Conservation (phyloP, 192 early-diverging fungal species). For the Helicostylum pulchrum region DNA sequence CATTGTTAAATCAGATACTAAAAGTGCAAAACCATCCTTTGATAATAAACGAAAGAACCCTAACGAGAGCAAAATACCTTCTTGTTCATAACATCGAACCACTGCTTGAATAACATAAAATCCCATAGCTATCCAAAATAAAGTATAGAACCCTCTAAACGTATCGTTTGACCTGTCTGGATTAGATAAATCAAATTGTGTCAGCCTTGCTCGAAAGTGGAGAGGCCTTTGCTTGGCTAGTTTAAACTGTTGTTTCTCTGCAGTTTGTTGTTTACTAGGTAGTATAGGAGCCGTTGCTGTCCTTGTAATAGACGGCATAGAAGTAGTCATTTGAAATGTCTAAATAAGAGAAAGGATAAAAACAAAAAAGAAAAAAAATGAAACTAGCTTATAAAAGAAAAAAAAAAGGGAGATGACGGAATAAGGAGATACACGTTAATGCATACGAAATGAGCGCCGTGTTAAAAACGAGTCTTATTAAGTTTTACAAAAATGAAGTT, state of each 20-base stretch:
- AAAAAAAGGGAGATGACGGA: too few relatives aligned
- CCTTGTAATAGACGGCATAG: slow-evolving; percentile 1
- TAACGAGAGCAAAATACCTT: slow-evolving; percentile 50
- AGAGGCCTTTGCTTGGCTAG: slow-evolving; percentile 24
- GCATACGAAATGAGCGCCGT: too few relatives aligned
- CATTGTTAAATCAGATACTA: slow-evolving; percentile 70
- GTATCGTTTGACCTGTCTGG: slow-evolving; percentile 35
- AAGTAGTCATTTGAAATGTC: too few relatives aligned
- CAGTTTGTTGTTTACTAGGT: neutral
- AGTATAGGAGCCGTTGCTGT: slow-evolving; percentile 3
- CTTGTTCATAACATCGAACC: slow-evolving; percentile 50
- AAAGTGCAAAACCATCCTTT: slow-evolving; percentile 59
- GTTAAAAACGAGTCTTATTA: too few relatives aligned
- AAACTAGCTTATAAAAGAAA: too few relatives aligned
- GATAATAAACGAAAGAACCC: slow-evolving; percentile 56
- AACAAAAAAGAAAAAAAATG: too few relatives aligned
- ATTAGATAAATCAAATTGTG: slow-evolving; percentile 31
- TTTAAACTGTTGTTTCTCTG: neutral
- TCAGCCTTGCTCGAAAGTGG: slow-evolving; percentile 26
- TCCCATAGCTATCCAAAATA: slow-evolving; percentile 83
- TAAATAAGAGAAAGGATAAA: too few relatives aligned
- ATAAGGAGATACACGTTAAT: too few relatives aligned
- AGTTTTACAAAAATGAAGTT: too few relatives aligned
- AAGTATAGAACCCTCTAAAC: slow-evolving; percentile 74
- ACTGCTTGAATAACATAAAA: slow-evolving; percentile 63